Evolutionary conservation across 306 rosid species (phyloP), one percentile per base, ranked within the genome.

Genomic region (Pterocarpus santalinus): DNA sequence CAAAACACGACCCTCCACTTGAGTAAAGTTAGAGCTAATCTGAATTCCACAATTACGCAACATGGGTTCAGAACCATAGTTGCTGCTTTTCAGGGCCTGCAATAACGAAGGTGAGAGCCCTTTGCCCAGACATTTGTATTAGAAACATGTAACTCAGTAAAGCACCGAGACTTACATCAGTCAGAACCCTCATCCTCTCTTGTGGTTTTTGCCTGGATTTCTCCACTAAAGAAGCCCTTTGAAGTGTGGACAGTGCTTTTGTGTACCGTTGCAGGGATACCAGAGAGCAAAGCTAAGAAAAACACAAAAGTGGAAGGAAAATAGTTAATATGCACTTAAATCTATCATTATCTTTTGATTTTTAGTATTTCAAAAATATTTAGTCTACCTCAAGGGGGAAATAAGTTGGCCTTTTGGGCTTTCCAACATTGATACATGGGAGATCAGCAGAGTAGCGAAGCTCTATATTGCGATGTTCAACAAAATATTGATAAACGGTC

Each of bases 121-220:
- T 15, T 56, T 52, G 65, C 17, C 6, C 32, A 12, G 3, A 55
- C 16, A 30, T 34, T 38, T 7, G 13, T 2, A 66, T 3, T 17
- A 15, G 8, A 32, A 77, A 4, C 22, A 0, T 41, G 36, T 9
- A 16, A 38, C 11, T 38, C 41, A 38, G 39, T 10, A 9, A 7
- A 46, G 15, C 56, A 15, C 66, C 34, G 58, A 86, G 1, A 69
- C 93, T 56, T 66, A 91, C 99, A 47, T 87, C 92, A 46, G 90
- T 65, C 81, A 96, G 80, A 46, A 88, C 92, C 36, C 65, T 79
- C 98, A 93, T 96, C 84, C 98, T 81, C 73, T 96, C 98, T 30
- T 87, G 91, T 0, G 99, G 99, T 86, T 93, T 96, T 85, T 93
- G 98, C 86, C 98, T 89, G 0, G 99, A 96, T 80, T 96, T 93